Evolutionary conservation across 768 basidiomycete genomes (phyloP).

Genomic region (Lentinula boryana): DNA sequence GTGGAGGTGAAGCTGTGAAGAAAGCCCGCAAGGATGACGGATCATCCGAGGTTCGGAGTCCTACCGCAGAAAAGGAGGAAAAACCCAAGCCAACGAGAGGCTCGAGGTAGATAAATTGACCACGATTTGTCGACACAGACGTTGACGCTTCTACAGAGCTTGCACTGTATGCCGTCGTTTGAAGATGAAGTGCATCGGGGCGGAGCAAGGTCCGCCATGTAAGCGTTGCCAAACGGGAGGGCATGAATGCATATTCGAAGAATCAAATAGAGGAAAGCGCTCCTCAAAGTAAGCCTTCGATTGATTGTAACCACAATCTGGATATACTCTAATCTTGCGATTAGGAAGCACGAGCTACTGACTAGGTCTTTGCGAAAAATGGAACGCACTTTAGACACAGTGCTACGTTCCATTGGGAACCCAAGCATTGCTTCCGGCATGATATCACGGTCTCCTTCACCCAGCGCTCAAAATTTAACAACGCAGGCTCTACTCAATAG

Average conservation of each 20-base stretch:
- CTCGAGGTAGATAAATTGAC: slow-evolving; percentile 51
- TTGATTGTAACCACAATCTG: neutral
- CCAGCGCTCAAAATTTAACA: slow-evolving; percentile 44
- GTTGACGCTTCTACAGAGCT: slow-evolving; percentile 45
- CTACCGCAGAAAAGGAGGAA: slow-evolving; percentile 54
- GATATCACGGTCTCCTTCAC: slow-evolving; percentile 79
- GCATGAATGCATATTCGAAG: slow-evolving; percentile 95
- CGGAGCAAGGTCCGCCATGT: slow-evolving; percentile 87
- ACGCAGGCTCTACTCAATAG: slow-evolving; percentile 53
- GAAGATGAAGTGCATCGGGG: slow-evolving; percentile 92
- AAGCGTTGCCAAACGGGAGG: slow-evolving; percentile 75
- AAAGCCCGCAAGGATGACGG: slow-evolving; percentile 60
- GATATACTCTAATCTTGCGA: slow-evolving; percentile 16
- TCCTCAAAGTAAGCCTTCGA: slow-evolving; percentile 59
- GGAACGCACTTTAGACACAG: slow-evolving; percentile 90
- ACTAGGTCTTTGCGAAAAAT: slow-evolving; percentile 82
- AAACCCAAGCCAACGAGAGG: slow-evolving; percentile 85
- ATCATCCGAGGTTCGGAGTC: slow-evolving; percentile 41
- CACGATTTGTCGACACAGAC: neutral
- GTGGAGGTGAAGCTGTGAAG: slow-evolving; percentile 42
- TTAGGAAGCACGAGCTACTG: slow-evolving; percentile 79
- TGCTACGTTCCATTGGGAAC: slow-evolving; percentile 83
- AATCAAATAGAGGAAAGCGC: slow-evolving; percentile 91
- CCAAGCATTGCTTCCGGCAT: slow-evolving; percentile 73
- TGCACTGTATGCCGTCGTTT: slow-evolving; percentile 89